Evolutionary conservation across 2,329 filamentous ascomycete species (phyloP), one percentile per base, ranked within the genome.

Genomic region (Anisogramma anomala): DNA sequence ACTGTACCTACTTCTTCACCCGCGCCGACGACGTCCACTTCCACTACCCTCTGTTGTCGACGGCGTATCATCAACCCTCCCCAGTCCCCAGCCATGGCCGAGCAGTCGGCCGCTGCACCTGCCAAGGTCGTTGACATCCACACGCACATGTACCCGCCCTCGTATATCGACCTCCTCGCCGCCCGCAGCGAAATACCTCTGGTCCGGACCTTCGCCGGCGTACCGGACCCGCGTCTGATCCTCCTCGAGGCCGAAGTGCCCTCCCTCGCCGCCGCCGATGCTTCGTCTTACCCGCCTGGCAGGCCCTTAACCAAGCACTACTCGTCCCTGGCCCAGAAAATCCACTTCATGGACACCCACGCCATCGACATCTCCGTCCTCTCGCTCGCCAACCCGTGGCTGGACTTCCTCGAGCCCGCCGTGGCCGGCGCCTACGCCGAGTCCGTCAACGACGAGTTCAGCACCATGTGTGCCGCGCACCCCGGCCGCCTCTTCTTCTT

Each of bases 361-460:
- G 66, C 66, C 39, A 94, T 95, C 57, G 74, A 82, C 59, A 77
- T 82, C 49, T 91, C 84, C 1, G 83, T 94, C 37, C 77, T 95
- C 48, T 91, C 84, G 1, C 76, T 94, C 17, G 88, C 88, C 11
- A 95, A 95, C 55, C 88, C 88, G 0, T 95, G 88, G 88, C 72
- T 95, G 2, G 88, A 95, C 61, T 95, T 94, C 56, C 63, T 94
- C 0, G 57, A 67, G 8, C 56, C 74, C 0, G 58, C 65, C 3
- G 73, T 80, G 49, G 82, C 84, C 0, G 73, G 71, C 2, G 57
- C 61, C 22, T 77, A 79, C 36, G 85, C 85, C 1, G 55, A 63
- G 39, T 67, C 67, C 1, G 79, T 94, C 58, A 95, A 94, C 58
- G 67, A 79, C 50, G 84, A 89, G 49, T 79, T 94, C 39, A 75